Conservation (phyloP, 2,329 filamentous ascomycete genomes). For the Nemania sp. region DNA sequence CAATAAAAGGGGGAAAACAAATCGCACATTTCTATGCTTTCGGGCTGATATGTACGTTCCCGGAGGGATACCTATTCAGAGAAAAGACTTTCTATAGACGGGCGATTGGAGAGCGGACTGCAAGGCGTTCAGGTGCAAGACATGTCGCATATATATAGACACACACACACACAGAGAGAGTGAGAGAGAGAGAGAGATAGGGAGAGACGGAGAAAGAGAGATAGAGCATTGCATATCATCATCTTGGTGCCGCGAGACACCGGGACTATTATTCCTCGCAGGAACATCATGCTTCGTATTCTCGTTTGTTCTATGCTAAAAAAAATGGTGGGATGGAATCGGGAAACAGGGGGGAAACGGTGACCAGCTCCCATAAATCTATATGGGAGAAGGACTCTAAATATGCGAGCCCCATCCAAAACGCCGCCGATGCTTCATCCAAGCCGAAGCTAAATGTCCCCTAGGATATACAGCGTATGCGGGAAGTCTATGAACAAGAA, state of each 20-base stretch:
- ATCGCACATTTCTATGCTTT: conserved; percentile 5
- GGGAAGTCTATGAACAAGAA: conserved; percentile 23
- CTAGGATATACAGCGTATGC: conserved; percentile 23
- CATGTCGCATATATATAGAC: conserved; percentile 20
- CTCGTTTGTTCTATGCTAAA: conserved; percentile 34
- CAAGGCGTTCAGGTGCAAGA: conserved; percentile 23
- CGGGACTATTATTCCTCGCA: conserved; percentile 12
- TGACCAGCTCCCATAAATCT: conserved; percentile 39
- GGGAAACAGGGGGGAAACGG: conserved; percentile 29
- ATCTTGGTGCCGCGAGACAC: background rate
- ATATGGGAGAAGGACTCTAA: conserved; percentile 36
- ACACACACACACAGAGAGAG: too few relatives aligned
- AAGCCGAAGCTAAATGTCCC: conserved; percentile 18
- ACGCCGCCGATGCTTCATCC: conserved; percentile 42
- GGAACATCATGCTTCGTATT: conserved; percentile 24
- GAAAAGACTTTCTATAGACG: conserved; percentile 19
- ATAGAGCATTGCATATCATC: conserved; percentile 15
- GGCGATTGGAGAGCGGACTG: background rate
- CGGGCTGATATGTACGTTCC: background rate
- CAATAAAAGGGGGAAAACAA: too few relatives aligned
- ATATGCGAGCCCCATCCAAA: conserved; percentile 37
- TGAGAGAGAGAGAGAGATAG: too few relatives aligned
- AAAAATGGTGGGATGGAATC: conserved; percentile 19
- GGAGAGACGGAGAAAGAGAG: too few relatives aligned
- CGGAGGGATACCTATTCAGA: background rate